These are phyloP conservation scores for Citrullus amarus DNA, from an alignment of 306 rosid species.

Conservation along the genomic window DNA sequence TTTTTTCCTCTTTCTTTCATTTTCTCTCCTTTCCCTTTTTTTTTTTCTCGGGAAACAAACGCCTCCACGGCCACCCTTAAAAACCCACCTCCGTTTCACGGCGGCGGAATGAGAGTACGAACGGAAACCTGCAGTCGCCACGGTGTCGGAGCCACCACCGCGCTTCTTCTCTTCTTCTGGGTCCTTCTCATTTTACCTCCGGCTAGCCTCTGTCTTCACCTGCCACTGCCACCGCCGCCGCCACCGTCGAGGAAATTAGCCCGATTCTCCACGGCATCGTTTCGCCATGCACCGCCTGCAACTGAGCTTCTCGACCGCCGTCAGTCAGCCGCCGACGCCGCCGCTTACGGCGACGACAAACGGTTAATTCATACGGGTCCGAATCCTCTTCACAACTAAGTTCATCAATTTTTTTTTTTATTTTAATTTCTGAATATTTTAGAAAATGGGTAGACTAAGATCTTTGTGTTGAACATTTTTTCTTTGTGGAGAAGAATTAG, in stretches of 20 bases:
- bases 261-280: conserved; percentile 17
- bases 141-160: neutral
- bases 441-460: neutral
- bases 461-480: neutral
- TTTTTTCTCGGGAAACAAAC: conserved; percentile 15
- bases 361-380: conserved; percentile 81
- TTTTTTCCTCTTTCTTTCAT: neutral
- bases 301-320: neutral
- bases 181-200: conserved; percentile 40
- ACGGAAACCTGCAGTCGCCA: neutral
- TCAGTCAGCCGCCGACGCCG: neutral
- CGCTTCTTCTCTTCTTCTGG: conserved; percentile 44
- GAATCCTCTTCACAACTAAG: conserved; percentile 88
- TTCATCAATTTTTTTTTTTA: neutral
- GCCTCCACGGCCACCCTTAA: conserved; percentile 8
- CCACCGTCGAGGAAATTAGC: conserved; percentile 15
- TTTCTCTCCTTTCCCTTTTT: neutral
- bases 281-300: conserved; percentile 30
- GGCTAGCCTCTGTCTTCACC: conserved; percentile 19
- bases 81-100: conserved; percentile 9
- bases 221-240: conserved; percentile 10
- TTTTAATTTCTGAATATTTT: neutral
- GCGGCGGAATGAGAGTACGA: neutral
- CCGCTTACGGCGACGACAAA: conserved; percentile 40
- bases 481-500: conserved; percentile 5